Evolutionary conservation across 495 filamentous ascomycete species (phyloP), one percentile per base, ranked within the genome.

Genomic region (Neohortaea acidophila): DNA sequence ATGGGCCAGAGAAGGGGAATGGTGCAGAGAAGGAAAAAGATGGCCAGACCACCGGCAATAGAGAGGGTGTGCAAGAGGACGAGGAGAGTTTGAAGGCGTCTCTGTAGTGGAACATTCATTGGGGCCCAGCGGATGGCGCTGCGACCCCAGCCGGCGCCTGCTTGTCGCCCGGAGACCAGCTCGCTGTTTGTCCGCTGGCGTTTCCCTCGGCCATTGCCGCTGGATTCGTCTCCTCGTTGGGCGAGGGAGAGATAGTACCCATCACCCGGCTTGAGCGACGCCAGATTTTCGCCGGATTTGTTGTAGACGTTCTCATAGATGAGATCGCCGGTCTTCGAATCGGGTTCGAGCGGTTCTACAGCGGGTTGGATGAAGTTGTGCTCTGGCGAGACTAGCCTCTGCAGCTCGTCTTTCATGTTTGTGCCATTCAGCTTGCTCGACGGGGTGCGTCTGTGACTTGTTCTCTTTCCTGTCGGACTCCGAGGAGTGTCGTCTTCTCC

Each of bases 1-100:
- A 97, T 50, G 2, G 89, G 89, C 89, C 89, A 97, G 41, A 77
- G 73, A 11, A 97, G 58, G 0, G 91, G 91, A 43, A 86, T 85
- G 30, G 81, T 76, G 59, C 85, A 92, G 29, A 85, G 72, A 52
- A 87, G 81, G 59, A 91, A 94, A 65, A 96, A 96, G 33, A 70
- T 41, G n/a, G 80, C 75, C 15, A 92, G 65, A 23, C 72, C 70
- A 17, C 74, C 63, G 32, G 76, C 76, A 43, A 96, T 81, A 39
- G 70, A 77, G 44, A 94, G 69, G 24, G 77, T 92, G 59, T 96
- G 89, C 38, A 75, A 67, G 24, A 96, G 67, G 13, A 97, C 84
- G 13, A 85, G 68, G 15, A 84, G 57, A 0, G 86, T 97, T 58
- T 97, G 89, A 9, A 94, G 62, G 23, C 91, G 76, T 18, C 89